Percentiles rank a stretch among this genome's conserved stretches.
Conservation (phyloP, 768 basidiomycete species). For the Lactarius tabidus region DNA sequence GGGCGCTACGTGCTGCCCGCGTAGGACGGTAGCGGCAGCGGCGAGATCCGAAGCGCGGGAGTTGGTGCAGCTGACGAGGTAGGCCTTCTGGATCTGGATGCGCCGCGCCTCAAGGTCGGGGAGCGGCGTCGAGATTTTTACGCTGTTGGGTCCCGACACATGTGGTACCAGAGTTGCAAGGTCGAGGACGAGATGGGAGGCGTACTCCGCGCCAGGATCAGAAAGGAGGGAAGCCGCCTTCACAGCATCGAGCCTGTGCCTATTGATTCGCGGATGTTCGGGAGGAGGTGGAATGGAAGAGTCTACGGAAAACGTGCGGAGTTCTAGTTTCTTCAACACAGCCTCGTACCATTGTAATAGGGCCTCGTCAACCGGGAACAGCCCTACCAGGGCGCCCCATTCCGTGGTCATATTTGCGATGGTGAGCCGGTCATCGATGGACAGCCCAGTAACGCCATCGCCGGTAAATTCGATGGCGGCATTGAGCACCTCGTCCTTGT, state of each 20-base stretch:
- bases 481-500: conserved; percentile 94
- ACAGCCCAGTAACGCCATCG: conserved; percentile 70
- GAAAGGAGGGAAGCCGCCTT: conserved; percentile 53
- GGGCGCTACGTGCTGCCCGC: conserved; percentile 72
- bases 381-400: conserved; percentile 95
- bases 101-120: conserved; percentile 69
- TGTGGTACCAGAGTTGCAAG: conserved; percentile 92
- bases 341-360: conserved; percentile 84
- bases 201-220: conserved; percentile 75
- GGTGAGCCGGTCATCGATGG: conserved; percentile 89
- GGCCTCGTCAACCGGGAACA: conserved; percentile 87
- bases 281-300: conserved; percentile 63
- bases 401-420: conserved; percentile 99
- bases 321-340: conserved; percentile 65
- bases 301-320: conserved; percentile 62
- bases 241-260: conserved; percentile 61
- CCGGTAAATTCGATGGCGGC: conserved; percentile 96
- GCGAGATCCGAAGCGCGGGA: conserved; percentile 93
- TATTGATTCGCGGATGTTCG: conserved; percentile 84
- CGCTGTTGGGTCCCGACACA: conserved; percentile 96
- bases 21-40: conserved; percentile 86
- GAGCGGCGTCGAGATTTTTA: conserved; percentile 93
- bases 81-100: conserved; percentile 92
- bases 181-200: conserved; percentile 86
- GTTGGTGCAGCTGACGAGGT: conserved; percentile 98